Evolutionary conservation across 2,329 filamentous ascomycete genomes (phyloP), one percentile per base, ranked within the genome.

Genomic region (Hyphodiscus sp.): DNA sequence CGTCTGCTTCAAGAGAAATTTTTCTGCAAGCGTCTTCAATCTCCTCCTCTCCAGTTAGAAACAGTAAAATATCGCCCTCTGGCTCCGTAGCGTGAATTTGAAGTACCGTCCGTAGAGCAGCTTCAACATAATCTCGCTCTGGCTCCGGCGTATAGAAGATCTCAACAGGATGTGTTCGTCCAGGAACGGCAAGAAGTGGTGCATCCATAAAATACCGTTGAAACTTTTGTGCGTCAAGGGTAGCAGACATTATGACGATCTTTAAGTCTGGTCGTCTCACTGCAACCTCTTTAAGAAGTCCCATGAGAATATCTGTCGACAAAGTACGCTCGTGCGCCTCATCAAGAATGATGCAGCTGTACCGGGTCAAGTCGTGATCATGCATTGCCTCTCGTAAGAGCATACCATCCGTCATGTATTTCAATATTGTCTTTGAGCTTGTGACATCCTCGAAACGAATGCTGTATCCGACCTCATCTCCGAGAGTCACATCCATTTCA

Each of bases 331-430:
- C 94, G 83, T 99, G 94, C 51, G 95, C 94, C 72, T 99, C 94
- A 71, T 99, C 94, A 58, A 99, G 86, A 72, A 99, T 97, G 69
- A 99, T 97, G 66, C 89, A 95, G 76, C 90, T 94, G 74, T 99
- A 99, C 51, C 91, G 87, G 49, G 81, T 86, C 73, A 99, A 82
- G 63, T 95, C 82, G 67, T 91, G 89, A 70, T 99, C 94, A 72
- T 96, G 86, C 85, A 99, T 95, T 53, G 94, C 91, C 73, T 99
- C 94, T 67, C 94, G 80, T 67, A 97, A 79, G 65, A 99, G 83
- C 87, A 99, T 97, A 82, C 95, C 95, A 68, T 99, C 94, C 45
- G 95, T 99, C 94, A 99, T 99, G 77, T 99, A 99, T 77, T 99
- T 99, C 69, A 99, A 82, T 57, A 95, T 82, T 1, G 94, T 99